Percentiles rank a stretch among this genome's conserved stretches.
Conservation (phyloP, 768 basidiomycete species). For the Lentinula boryana region DNA sequence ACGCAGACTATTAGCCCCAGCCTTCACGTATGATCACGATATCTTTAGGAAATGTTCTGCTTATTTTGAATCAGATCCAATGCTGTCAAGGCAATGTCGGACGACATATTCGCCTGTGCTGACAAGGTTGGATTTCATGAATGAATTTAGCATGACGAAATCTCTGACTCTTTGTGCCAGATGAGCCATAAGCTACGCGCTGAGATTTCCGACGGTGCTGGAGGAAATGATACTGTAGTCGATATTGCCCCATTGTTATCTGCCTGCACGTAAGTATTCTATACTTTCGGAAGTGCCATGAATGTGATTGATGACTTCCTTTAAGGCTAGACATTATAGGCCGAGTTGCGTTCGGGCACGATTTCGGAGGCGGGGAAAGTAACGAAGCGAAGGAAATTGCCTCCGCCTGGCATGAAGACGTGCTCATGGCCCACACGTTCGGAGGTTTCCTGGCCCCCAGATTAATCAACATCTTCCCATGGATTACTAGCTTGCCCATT, state of each 20-base stretch:
- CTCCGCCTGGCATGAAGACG: constrained; percentile 17
- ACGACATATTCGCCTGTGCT: constrained; percentile 25
- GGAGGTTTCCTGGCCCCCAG: constrained; percentile 21
- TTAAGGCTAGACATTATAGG: constrained; percentile 23
- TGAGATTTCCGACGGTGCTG: neutral
- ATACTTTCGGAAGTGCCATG: neutral
- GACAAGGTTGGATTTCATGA: constrained; percentile 15
- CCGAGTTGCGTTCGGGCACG: constrained; percentile 34
- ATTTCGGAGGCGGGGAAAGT: constrained; percentile 20
- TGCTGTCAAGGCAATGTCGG: constrained; percentile 26
- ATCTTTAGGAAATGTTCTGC: neutral
- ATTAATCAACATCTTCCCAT: constrained; percentile 21
- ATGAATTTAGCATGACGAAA: neutral
- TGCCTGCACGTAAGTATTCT: constrained; percentile 8
- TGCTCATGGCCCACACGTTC: constrained; percentile 13
- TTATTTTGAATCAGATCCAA: constrained; percentile 17
- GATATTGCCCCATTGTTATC: neutral
- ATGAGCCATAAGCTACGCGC: neutral
- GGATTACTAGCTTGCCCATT: constrained; percentile 17
- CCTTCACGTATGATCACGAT: constrained; percentile 22
- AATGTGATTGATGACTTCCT: neutral
- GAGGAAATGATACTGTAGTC: neutral
- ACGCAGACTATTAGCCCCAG: constrained; percentile 25
- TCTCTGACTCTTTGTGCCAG: neutral
- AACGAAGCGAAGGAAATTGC: constrained; percentile 19